phyloP scores from a whole-genome alignment of 1,284 basidiomycete genomes.

The Ustanciosporium gigantosporum region DNA sequence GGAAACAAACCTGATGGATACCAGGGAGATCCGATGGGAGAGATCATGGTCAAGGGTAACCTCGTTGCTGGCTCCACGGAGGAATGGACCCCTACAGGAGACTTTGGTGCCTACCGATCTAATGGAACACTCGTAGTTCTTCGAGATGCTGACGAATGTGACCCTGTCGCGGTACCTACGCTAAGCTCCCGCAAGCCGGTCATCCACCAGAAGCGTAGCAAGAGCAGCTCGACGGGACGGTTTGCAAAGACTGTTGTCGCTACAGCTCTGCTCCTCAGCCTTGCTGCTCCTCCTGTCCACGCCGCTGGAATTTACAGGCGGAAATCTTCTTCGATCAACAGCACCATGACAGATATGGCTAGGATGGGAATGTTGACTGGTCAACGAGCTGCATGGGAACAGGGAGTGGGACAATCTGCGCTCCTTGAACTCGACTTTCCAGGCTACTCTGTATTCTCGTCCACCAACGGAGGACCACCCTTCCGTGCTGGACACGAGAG shows the following conservation, averaged over 20 bases:
- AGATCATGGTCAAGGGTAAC: conserved; percentile 45
- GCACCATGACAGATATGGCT: conserved; percentile 42
- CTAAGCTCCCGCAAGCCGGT: conserved; percentile 24
- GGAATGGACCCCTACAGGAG: conserved; percentile 46
- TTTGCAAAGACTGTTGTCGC: conserved; percentile 3
- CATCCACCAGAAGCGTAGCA: background rate
- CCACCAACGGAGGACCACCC: conserved; percentile 27
- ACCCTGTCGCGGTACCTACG: conserved; percentile 18
- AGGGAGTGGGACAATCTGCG: conserved; percentile 53
- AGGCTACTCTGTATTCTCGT: conserved; percentile 48
- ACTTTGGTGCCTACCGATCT: conserved; percentile 48
- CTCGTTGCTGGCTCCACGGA: conserved; percentile 12
- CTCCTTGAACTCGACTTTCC: conserved; percentile 51
- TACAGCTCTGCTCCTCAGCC: conserved; percentile 8
- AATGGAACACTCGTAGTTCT: conserved; percentile 57
- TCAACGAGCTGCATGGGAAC: conserved; percentile 57
- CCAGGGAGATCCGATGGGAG: conserved; percentile 46
- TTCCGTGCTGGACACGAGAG: conserved; percentile 28
- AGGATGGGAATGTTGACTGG: conserved; percentile 40
- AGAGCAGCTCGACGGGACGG: background rate
- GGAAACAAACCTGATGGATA: conserved; percentile 18
- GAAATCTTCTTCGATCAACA: conserved; percentile 38
- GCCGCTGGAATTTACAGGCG: background rate
- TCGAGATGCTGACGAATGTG: conserved; percentile 21
- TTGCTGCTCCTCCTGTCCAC: conserved; percentile 1